Conservation (phyloP, 192 early-diverging fungal species). For the Chytriomyces confervae region DNA sequence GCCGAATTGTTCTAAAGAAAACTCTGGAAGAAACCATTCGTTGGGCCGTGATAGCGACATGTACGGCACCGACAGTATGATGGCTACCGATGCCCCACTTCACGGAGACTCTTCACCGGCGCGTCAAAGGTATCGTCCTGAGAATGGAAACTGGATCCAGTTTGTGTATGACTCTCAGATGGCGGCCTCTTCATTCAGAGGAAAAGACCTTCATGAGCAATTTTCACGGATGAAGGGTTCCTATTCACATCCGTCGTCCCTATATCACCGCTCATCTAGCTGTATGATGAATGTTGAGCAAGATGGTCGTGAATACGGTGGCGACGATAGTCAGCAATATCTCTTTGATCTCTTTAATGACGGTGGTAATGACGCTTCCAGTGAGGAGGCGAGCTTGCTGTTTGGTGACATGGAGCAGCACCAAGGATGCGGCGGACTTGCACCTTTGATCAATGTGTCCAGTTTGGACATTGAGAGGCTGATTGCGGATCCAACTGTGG, state of each 20-base stretch:
- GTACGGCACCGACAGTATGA: background rate
- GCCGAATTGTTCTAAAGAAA: too few relatives aligned
- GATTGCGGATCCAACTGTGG: constrained; percentile 28
- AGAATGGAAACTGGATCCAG: background rate
- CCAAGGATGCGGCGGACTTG: background rate
- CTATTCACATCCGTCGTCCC: background rate
- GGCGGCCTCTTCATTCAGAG: background rate
- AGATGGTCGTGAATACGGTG: background rate
- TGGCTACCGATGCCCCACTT: background rate
- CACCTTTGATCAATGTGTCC: constrained; percentile 18
- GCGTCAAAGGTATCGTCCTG: background rate
- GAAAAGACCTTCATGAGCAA: background rate
- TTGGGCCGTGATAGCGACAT: background rate
- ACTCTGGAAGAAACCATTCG: background rate
- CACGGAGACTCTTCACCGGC: too few relatives aligned
- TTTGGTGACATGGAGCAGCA: constrained; percentile 23
- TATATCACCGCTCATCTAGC: background rate
- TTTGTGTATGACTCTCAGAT: constrained; percentile 2
- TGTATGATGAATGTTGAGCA: too few relatives aligned
- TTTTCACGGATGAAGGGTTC: background rate
- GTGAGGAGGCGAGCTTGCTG: constrained; percentile 1
- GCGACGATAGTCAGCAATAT: background rate
- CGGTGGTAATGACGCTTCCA: background rate
- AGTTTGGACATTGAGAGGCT: constrained; percentile 11
- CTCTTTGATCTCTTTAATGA: constrained; percentile 23